Evolutionary conservation across 2,329 filamentous ascomycete genomes (phyloP).

Genomic region (Phoma sp.): DNA sequence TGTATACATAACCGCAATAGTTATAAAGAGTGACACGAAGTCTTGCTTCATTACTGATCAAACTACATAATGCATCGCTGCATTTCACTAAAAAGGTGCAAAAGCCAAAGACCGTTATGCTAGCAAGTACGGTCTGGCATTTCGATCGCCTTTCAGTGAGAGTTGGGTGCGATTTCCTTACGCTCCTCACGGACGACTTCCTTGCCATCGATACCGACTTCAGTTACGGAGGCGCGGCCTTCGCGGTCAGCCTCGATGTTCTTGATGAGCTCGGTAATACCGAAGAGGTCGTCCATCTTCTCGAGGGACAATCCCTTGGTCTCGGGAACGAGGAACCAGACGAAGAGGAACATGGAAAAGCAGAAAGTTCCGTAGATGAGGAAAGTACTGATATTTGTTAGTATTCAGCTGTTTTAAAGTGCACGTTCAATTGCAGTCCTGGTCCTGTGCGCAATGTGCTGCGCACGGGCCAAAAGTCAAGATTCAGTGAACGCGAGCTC

Average conservation of each 20-base stretch:
- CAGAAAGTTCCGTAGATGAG: slow-evolving; percentile 73
- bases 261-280: slow-evolving; percentile 59
- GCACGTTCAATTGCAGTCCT: no score
- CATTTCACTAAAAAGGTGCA: neutral
- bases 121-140: neutral
- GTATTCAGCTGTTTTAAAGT: slow-evolving; percentile 23
- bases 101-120: neutral
- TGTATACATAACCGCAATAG: no score
- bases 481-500: neutral
- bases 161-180: slow-evolving; percentile 28
- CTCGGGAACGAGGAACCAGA: slow-evolving; percentile 73
- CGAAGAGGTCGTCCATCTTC: slow-evolving; percentile 71
- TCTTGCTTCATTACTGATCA: slow-evolving; percentile 21
- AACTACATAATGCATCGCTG: neutral
- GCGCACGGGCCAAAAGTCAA: neutral
- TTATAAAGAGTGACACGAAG: slow-evolving; percentile 25
- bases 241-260: slow-evolving; percentile 43
- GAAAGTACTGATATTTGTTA: slow-evolving; percentile 62
- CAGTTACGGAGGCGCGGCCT: slow-evolving; percentile 24
- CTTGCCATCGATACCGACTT: slow-evolving; percentile 42
- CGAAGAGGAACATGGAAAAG: slow-evolving; percentile 68
- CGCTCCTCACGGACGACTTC: slow-evolving; percentile 33
- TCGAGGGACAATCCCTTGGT: slow-evolving; percentile 71
- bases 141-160: neutral
- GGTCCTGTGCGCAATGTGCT: no score